Percentiles rank a stretch among this genome's conserved stretches.
These are phyloP conservation scores for Aureobasidium namibiae DNA, from an alignment of 2,329 filamentous ascomycete genomes.

Conservation along the genomic window DNA sequence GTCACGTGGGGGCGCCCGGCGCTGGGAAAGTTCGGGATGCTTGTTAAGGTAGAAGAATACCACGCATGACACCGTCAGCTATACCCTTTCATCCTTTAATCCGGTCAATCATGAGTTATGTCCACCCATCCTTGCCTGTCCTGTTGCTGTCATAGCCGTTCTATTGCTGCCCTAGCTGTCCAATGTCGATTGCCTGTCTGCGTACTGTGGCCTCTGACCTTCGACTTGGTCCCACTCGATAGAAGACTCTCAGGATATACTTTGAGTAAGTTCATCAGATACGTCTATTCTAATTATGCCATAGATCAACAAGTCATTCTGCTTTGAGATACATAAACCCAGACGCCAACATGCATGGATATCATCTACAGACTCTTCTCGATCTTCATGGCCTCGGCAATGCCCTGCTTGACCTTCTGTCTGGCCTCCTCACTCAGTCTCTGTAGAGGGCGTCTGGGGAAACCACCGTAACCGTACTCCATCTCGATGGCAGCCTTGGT, in stretches of 20 bases:
- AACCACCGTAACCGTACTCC: conserved; percentile 74
- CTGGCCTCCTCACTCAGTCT: conserved; percentile 47
- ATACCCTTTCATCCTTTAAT: neutral
- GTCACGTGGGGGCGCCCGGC: conserved; percentile 14
- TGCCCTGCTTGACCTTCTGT: conserved; percentile 23
- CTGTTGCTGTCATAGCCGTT: neutral
- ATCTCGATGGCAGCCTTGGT: conserved; percentile 75
- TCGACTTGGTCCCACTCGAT: no score
- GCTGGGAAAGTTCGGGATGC: conserved; percentile 6
- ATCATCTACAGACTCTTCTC: conserved; percentile 20
- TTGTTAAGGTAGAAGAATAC: conserved; percentile 3
- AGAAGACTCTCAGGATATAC: neutral
- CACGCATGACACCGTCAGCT: conserved; percentile 13
- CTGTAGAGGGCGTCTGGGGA: conserved; percentile 65
- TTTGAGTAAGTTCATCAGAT: neutral
- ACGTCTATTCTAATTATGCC: neutral
- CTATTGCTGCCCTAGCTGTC: no score
- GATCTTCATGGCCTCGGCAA: conserved; percentile 22
- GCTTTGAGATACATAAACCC: neutral
- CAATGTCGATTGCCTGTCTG: neutral
- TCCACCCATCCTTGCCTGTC: neutral
- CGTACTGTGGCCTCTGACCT: no score
- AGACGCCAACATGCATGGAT: conserved; percentile 2
- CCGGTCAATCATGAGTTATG: conserved; percentile 10
- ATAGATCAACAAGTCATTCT: neutral